These are phyloP conservation scores for Tylopilus sp. DNA, from an alignment of 1,284 basidiomycete species.

Conservation along the genomic window DNA sequence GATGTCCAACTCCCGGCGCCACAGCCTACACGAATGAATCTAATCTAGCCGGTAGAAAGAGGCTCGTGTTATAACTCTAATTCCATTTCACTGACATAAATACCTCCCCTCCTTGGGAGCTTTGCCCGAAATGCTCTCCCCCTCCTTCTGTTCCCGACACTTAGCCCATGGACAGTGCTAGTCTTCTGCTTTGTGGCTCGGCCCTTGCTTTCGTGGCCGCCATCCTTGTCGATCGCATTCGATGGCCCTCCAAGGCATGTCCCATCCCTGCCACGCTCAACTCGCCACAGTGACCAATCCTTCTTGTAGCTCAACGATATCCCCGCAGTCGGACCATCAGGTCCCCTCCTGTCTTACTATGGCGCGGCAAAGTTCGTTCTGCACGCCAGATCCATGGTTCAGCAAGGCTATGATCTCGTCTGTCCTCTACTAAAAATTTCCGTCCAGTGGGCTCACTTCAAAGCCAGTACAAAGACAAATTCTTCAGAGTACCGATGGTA, in stretches of 20 bases:
- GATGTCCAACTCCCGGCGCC: constrained; percentile 15
- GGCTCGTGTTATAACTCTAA: constrained; percentile 30
- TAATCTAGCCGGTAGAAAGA: constrained; percentile 28
- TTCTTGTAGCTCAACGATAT: constrained; percentile 29
- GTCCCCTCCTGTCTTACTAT: constrained; percentile 36
- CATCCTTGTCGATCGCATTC: constrained; percentile 19
- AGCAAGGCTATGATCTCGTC: constrained; percentile 39
- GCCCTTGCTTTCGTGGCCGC: constrained; percentile 14
- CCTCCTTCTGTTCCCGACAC: constrained; percentile 18
- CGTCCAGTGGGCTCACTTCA: constrained; percentile 15
- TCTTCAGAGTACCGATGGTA: constrained; percentile 39
- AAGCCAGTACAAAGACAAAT: constrained; percentile 31
- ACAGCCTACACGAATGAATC: constrained; percentile 23
- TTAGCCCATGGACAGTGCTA: constrained; percentile 27
- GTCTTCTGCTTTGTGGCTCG: constrained; percentile 23
- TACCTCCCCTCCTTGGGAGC: constrained; percentile 25
- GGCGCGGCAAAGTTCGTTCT: constrained; percentile 29
- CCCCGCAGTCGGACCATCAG: constrained; percentile 38
- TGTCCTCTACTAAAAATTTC: constrained; percentile 7
- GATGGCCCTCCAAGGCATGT: constrained; percentile 28
- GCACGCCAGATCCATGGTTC: constrained; percentile 33
- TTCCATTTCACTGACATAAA: constrained; percentile 32
- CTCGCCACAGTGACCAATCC: constrained; percentile 1
- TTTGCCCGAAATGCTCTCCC: constrained; percentile 29
- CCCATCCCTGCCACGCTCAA: neutral